phyloP scores from a whole-genome alignment of 345 rosid genomes.

The Ceriops zippeliana region DNA sequence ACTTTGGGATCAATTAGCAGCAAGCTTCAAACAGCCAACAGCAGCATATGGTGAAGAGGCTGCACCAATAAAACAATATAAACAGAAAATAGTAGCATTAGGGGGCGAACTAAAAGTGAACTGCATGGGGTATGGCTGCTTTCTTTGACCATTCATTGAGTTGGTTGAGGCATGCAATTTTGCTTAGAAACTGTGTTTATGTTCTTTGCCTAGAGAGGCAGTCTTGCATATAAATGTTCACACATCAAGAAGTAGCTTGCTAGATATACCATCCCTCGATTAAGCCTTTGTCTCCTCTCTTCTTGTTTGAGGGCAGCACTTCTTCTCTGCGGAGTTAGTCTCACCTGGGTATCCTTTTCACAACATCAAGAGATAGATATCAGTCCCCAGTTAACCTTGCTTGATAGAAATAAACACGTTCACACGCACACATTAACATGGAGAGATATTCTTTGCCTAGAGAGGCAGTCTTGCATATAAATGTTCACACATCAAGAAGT shows the following conservation, averaged over 20 bases:
- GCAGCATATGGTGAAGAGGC: conserved; percentile 64
- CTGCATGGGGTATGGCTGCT: too few species aligned
- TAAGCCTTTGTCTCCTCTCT: conserved; percentile 55
- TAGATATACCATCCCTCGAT: conserved; percentile 55
- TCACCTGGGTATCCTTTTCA: conserved; percentile 38
- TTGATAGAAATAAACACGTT: background rate
- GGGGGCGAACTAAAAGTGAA: background rate
- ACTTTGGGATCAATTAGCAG: conserved; percentile 23
- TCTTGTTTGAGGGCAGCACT: conserved; percentile 31
- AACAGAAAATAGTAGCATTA: background rate
- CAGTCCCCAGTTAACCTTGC: background rate
- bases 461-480: background rate
- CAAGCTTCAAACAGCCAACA: conserved; percentile 66
- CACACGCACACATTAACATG: background rate
- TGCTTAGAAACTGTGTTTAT: background rate
- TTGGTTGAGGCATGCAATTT: too few species aligned
- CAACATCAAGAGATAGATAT: conserved; percentile 10
- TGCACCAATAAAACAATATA: conserved; percentile 19
- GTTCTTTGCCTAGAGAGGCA: background rate
- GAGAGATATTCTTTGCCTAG: background rate
- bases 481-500: background rate
- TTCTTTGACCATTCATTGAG: too few species aligned
- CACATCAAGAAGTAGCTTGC: background rate
- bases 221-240: background rate
- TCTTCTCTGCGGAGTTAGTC: conserved; percentile 30